Evolutionary conservation across 768 basidiomycete species (phyloP), one percentile per base, ranked within the genome.

Genomic region (Leccinum ochraceum): DNA sequence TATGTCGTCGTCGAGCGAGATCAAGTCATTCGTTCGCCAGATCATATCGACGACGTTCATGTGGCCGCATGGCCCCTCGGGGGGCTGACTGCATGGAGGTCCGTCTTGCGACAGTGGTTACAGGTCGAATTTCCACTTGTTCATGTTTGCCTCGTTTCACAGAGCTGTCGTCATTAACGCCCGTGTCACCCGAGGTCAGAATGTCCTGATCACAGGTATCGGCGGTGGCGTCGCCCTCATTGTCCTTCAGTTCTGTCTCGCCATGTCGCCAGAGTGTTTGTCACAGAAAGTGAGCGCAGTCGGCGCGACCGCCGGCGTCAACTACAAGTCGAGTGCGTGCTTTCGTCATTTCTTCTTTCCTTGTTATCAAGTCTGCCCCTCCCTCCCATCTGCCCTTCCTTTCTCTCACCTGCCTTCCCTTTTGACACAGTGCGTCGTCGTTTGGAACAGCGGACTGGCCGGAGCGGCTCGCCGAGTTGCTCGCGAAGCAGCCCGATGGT

Each of bases 51-150:
- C 63, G 85, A 89, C 69, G 76, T 85, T 46, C 83, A 92, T 56
- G 80, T 83, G 17, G 86, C 91, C 0, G 90, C 90, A 4, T 90
- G 89, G 85, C 92, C 93, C 0, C 67, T 91, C 2, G 91, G 80
- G 0, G 90, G 86, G 4, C 71, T 94, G 20, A 95, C 93, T 16
- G 90, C 93, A 3, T 95, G 90, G 86, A 85, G 92, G 92, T 92
- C 13, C 49, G 77, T 71, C 9, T n/a, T 44, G 17, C 42, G 42
- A 44, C 7, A 4, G 42, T 1, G 42, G n/a, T 44, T 44, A 0
- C 42, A 0, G 7, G n/a, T n/a, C 17, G 1, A n/a, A 44, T n/a
- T n/a, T 70, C 9, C 53, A 63, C 34, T 1, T 16, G n/a, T 26
- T 26, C 8, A 26, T 11, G 11, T 55, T 48, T 4, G 13, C 13